These are phyloP conservation scores for Aspergillus olivimuriae DNA, from an alignment of 495 filamentous ascomycete species.

Conservation along the genomic window DNA sequence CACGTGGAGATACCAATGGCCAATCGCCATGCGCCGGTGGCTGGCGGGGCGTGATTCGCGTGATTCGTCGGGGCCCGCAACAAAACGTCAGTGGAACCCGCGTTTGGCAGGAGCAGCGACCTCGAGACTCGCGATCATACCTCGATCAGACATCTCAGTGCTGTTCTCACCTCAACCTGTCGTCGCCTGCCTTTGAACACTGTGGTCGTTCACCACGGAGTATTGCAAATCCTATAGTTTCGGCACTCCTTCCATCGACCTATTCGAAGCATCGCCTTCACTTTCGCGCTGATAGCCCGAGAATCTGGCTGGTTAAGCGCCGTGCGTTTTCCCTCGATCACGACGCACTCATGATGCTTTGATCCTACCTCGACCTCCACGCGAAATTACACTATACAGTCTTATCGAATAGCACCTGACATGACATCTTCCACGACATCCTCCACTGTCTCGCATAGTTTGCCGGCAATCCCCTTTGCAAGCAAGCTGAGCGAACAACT, in stretches of 20 bases:
- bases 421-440: conserved; percentile 18
- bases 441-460: conserved; percentile 17
- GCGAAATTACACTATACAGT: conserved; percentile 2
- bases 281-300: no score
- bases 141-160: no score
- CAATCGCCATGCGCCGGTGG: no score
- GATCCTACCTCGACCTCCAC: not conserved
- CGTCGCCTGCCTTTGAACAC: no score
- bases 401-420: conserved; percentile 2
- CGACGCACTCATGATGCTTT: conserved; percentile 1
- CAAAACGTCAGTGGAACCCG: not conserved
- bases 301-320: no score
- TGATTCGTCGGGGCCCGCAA: not conserved
- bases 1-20: not conserved
- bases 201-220: no score
- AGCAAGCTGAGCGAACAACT: conserved; percentile 40
- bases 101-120: no score
- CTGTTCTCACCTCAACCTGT: not conserved
- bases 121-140: no score
- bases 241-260: no score
- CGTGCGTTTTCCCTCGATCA: no score
- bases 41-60: not conserved
- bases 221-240: no score
- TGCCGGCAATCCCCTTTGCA: conserved; percentile 23
- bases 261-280: no score